Base-by-base conservation (phyloP, 352 stramenopile species). In the Pythium monospermum region DNA sequence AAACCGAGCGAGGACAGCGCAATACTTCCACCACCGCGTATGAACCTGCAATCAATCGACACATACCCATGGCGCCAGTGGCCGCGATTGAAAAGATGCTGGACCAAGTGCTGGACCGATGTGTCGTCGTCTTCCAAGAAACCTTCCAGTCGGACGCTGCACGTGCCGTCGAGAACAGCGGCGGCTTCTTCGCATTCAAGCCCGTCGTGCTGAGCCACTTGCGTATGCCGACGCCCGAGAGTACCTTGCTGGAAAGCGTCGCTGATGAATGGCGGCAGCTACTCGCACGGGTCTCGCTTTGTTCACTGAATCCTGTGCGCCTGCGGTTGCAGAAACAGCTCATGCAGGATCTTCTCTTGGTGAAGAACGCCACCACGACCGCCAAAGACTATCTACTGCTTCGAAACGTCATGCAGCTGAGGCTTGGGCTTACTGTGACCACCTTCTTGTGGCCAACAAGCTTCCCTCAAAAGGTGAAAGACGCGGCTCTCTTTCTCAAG, bases 151-250 rank as follows among this genome's bases (percentile, higher is more conserved):
- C 44, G 15, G 70, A 88, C n/a, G 49, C 46, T 22, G 57, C 56
- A 4, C 45, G 54, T 25, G 31, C 58, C 6, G 51, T 64, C 1
- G 65, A 79, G 33, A 65, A 59, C 1, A 57, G 64, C 4, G 48
- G 50, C 8, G 74, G 63, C 0, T 82, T 89, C 49, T 85, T 89
- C 37, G 58, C 65, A 1, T 89, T 83, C 61, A 76, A 76, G 57
- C 28, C 64, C 16, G 40, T 21, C 36, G 41, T 49, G 2, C 23
- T 47, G 0, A 58, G 15, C 36, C 53, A 25, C 15, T 18, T 43
- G 4, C 25, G 18, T 2, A 42, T 48, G 1, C 41, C 42, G 1
- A 49, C 56, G 2, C 15, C 42, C 1, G 60, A 70, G 3, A 43
- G 36, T 2, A 32, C 45, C 2, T 30, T 78, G 6, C 43, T 59